phyloP scores from a whole-genome alignment of 371 early-diverging fungal genomes.

The Batkoa obscura region DNA sequence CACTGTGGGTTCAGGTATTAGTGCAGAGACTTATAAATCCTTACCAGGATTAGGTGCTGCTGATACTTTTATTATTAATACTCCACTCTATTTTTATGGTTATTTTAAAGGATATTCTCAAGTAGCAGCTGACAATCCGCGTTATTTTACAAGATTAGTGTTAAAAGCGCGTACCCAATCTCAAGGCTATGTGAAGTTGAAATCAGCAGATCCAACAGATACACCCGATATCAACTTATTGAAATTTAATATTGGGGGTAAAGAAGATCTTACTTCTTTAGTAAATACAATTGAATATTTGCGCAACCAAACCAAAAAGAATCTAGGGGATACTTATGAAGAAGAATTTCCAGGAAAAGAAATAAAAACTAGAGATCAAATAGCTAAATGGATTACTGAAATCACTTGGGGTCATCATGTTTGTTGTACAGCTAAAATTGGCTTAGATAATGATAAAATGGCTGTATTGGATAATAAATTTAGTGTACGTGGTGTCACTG shows the following conservation, averaged over 20 bases:
- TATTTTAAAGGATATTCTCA: neutral
- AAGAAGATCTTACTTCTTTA: neutral
- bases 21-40: neutral
- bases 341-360: neutral
- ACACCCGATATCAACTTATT: slow-evolving; percentile 5
- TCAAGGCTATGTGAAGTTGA: neutral
- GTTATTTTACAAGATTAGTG: neutral
- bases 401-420: slow-evolving; percentile 12
- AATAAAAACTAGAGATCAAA: neutral
- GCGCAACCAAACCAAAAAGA: neutral
- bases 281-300: neutral
- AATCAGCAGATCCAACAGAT: slow-evolving; percentile 1
- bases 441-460: slow-evolving; percentile 9
- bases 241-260: neutral
- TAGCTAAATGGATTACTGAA: neutral
- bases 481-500: slow-evolving; percentile 16
- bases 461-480: slow-evolving; percentile 20
- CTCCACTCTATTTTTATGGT: neutral
- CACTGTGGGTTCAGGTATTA: neutral
- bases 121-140: neutral
- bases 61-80: neutral
- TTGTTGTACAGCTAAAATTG: slow-evolving; percentile 15
- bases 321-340: neutral
- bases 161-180: neutral
- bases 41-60: neutral